Evolutionary conservation across 1,284 basidiomycete genomes (phyloP).

Genomic region (Malassezia globosa): DNA sequence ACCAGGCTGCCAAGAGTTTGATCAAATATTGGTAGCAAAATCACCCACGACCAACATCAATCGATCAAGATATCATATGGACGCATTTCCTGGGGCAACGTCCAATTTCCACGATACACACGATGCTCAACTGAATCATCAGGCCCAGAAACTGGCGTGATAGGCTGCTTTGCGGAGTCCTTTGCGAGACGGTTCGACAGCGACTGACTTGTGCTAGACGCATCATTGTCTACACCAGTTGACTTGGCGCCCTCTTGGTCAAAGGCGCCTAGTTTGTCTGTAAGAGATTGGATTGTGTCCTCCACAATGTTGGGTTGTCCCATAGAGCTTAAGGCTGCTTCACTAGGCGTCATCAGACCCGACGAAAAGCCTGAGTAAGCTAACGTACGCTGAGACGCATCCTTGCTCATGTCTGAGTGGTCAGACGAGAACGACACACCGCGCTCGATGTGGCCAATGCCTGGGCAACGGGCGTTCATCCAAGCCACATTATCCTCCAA

Average conservation of each 20-base stretch:
- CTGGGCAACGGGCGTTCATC: constrained; percentile 35
- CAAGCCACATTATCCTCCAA: constrained; percentile 41
- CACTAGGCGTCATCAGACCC: constrained; percentile 3
- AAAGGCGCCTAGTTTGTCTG: constrained; percentile 5
- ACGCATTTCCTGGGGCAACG: constrained; percentile 9
- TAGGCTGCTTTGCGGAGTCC: background rate
- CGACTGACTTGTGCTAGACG: constrained; percentile 2
- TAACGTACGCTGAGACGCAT: background rate
- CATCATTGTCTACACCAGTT: background rate
- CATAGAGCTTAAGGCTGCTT: constrained; percentile 1
- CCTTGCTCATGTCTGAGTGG: constrained; percentile 2
- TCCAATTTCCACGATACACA: constrained; percentile 14
- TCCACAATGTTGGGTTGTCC: background rate
- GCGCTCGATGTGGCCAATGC: constrained; percentile 5
- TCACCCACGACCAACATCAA: background rate
- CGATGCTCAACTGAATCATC: constrained; percentile 3
- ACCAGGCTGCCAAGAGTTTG: background rate
- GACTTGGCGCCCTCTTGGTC: background rate
- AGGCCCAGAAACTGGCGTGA: background rate
- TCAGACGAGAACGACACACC: constrained; percentile 20
- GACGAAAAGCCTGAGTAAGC: constrained; percentile 5
- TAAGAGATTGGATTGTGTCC: constrained; percentile 9
- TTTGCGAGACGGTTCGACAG: background rate
- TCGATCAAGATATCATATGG: constrained; percentile 18
- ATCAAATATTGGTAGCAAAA: background rate